Evolutionary conservation across 495 filamentous ascomycete genomes (phyloP), one percentile per base, ranked within the genome.

Genomic region (Aspergillus haitiensis): DNA sequence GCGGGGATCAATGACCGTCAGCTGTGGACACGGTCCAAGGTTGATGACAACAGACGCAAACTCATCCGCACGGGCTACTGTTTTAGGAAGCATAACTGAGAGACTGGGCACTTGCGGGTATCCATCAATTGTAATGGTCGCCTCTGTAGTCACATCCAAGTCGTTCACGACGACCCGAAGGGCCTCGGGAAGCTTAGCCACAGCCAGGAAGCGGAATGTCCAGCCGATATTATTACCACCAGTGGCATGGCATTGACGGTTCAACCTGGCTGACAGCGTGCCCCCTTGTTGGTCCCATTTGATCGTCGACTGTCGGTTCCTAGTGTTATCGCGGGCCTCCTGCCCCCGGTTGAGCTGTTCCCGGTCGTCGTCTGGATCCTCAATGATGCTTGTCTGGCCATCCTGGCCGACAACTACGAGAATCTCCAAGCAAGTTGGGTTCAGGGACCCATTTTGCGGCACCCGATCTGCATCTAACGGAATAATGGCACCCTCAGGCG

Each of bases 351-450:
- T 46, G 39, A 58, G 63, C 55, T 47, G 51, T 18, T 56, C 35
- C 32, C 56, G 64, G 27, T 66, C 64, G 13, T 65, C 66, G 15
- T 1, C 16, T 13, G 27, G 12, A 5, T 76, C 72, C 55, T 78
- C 75, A 7, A 76, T 62, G 13, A 83, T 56, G 13, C 76, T 70
- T 45, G 81, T 78, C 4, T 60, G 47, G 3, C 71, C 80, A 64
- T 84, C 81, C 7, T 66, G 66, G 6, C 83, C 83, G 7, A 84
- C 80, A 11, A 83, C 77, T 3, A 86, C 67, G 7, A 81, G 51
- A 21, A 85, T 58, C 44, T 81, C 76, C 15, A 84, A 59, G 1
- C 58, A 56, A 0, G 63, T 44, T 0, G 82, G 80, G 12, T 76
- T 72, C 1, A 61, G 49, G 9, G 72, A 71, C 21, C 78, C 81